These are phyloP conservation scores for Parachaetomium inaequale DNA, from an alignment of 495 filamentous ascomycete genomes.

Conservation along the genomic window DNA sequence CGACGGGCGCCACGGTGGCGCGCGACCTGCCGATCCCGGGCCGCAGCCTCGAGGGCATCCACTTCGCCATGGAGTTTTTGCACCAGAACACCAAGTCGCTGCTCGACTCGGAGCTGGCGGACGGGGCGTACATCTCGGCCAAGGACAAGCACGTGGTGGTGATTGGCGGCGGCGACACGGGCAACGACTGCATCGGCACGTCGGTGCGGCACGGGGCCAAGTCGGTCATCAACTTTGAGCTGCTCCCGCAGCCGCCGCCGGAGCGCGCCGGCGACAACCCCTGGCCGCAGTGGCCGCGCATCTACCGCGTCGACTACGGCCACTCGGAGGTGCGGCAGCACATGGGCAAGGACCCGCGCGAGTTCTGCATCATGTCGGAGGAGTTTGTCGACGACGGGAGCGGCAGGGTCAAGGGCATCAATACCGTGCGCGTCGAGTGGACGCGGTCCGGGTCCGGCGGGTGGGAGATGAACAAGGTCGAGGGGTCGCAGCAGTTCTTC, in stretches of 20 bases:
- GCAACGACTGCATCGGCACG: constrained; percentile 99
- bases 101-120: constrained; percentile 83
- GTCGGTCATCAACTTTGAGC: constrained; percentile 95
- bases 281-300: constrained; percentile 98
- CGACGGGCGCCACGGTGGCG: constrained; percentile 95
- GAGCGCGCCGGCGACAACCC: constrained; percentile 96
- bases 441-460: constrained; percentile 84
- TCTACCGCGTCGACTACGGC: constrained; percentile 97
- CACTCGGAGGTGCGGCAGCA: constrained; percentile 96
- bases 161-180: constrained; percentile 97
- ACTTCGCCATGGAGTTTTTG: constrained; percentile 98
- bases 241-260: constrained; percentile 89
- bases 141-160: constrained; percentile 97
- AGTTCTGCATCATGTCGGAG: constrained; percentile 98
- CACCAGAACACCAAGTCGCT: constrained; percentile 98
- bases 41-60: constrained; percentile 87
- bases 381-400: constrained; percentile 92
- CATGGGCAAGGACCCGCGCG: constrained; percentile 94
- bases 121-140: constrained; percentile 90
- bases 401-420: constrained; percentile 93
- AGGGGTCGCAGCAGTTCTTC: constrained; percentile 95
- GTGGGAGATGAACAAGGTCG: constrained; percentile 99
- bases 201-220: constrained; percentile 97
- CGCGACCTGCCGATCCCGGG: constrained; percentile 92
- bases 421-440: constrained; percentile 97